Conservation (phyloP, 2,329 filamentous ascomycete genomes). For the Intubia oerlemansii region DNA sequence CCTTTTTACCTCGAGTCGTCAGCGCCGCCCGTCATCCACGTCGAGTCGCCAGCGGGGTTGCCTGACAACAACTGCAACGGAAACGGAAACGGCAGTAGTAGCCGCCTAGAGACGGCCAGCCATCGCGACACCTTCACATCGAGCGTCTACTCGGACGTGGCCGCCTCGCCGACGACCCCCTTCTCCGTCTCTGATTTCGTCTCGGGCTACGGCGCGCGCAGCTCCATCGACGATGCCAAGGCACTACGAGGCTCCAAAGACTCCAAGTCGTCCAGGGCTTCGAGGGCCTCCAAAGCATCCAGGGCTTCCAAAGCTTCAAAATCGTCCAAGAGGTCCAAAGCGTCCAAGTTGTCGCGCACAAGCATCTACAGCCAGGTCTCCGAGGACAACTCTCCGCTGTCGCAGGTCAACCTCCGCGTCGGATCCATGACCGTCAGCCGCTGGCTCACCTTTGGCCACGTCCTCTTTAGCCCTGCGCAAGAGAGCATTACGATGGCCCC, state of each 20-base stretch:
- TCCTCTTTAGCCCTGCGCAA: constrained; percentile 61
- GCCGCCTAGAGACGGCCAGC: too few relatives aligned
- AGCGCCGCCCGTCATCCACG: too few relatives aligned
- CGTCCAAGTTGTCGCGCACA: constrained; percentile 2
- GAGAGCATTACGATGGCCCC: constrained; percentile 39
- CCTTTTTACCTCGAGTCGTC: constrained; percentile 36
- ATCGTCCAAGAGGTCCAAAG: neutral
- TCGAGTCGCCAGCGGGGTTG: too few relatives aligned
- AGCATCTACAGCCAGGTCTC: constrained; percentile 25
- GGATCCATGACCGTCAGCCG: constrained; percentile 73
- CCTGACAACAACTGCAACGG: too few relatives aligned
- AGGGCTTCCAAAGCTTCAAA: too few relatives aligned
- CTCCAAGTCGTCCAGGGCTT: too few relatives aligned
- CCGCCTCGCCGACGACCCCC: constrained; percentile 19
- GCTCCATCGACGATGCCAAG: too few relatives aligned
- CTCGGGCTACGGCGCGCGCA: constrained; percentile 18
- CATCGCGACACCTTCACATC: too few relatives aligned
- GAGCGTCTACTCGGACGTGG: constrained; percentile 33
- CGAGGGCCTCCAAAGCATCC: too few relatives aligned
- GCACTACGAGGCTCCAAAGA: too few relatives aligned
- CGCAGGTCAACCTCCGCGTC: constrained; percentile 55
- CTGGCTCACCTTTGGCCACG: constrained; percentile 69
- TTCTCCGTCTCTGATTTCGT: constrained; percentile 22
- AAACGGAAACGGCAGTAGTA: too few relatives aligned
- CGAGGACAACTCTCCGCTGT: constrained; percentile 38